A percentile compares a stretch with the other conserved stretches of the same genome.
These are phyloP conservation scores for Carnegiea gigantea DNA, from an alignment of 179 eudicot species.

Conservation along the genomic window DNA sequence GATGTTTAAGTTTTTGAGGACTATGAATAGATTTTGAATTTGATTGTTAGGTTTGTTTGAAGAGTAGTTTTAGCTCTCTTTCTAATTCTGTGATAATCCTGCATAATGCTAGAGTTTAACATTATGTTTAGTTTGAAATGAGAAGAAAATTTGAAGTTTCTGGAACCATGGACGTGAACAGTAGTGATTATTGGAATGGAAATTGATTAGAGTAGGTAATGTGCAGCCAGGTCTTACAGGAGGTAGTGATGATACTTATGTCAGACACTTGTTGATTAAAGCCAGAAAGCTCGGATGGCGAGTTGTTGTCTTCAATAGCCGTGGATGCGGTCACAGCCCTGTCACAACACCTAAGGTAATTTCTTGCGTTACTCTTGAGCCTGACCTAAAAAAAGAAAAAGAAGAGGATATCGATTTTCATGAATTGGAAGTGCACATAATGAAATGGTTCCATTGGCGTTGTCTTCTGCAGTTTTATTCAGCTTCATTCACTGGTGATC, in stretches of 20 bases:
- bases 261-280: conserved; percentile 76
- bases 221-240: conserved; percentile 98
- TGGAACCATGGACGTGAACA: background rate
- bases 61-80: background rate
- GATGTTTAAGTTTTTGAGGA: background rate
- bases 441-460: conserved; percentile 6
- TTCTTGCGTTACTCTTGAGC: background rate
- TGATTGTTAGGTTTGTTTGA: background rate
- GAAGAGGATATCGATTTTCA: background rate
- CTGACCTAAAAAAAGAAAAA: background rate
- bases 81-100: background rate
- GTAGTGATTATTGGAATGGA: background rate
- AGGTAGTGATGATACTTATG: conserved; percentile 85
- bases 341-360: conserved; percentile 84
- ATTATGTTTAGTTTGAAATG: background rate
- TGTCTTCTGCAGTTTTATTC: conserved; percentile 77
- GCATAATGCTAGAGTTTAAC: background rate
- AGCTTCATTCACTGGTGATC: conserved; percentile 82
- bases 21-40: background rate
- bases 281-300: conserved; percentile 82
- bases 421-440: background rate
- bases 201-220: background rate
- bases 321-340: conserved; percentile 87
- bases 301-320: conserved; percentile 84
- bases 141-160: background rate